These are phyloP conservation scores for Kwoniella europaea DNA, from an alignment of 768 basidiomycete genomes.

Conservation along the genomic window DNA sequence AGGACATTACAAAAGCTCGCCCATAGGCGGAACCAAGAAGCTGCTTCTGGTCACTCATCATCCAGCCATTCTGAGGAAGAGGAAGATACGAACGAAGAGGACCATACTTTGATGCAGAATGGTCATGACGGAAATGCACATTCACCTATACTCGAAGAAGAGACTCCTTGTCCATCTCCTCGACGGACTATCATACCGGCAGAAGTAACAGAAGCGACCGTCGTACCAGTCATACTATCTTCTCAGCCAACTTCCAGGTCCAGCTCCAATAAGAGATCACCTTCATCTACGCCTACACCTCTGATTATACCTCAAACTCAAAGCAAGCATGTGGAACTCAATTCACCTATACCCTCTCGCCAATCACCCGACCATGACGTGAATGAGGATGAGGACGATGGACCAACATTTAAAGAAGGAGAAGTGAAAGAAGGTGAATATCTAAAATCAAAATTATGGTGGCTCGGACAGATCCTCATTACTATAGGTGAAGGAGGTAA, in stretches of 20 bases:
- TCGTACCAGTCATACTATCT: background rate
- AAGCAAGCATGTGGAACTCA: background rate
- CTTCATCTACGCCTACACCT: background rate
- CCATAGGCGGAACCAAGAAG: slow-evolving; percentile 65
- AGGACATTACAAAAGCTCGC: slow-evolving; percentile 88
- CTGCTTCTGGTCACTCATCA: slow-evolving; percentile 3
- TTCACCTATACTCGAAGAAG: slow-evolving; percentile 21
- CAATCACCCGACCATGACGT: background rate
- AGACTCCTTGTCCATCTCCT: slow-evolving; percentile 4
- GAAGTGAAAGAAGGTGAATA: slow-evolving; percentile 63
- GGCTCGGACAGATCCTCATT: slow-evolving; percentile 86
- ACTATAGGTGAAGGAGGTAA: slow-evolving; percentile 89
- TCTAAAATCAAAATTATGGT: slow-evolving; percentile 86
- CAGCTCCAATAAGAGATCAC: background rate
- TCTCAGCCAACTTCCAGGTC: background rate
- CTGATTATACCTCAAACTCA: background rate
- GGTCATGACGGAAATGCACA: slow-evolving; percentile 6
- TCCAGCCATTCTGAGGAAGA: background rate
- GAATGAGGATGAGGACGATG: slow-evolving; percentile 17
- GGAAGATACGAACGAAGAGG: background rate
- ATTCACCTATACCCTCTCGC: background rate
- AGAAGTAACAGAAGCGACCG: background rate
- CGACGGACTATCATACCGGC: background rate
- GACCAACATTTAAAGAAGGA: background rate
- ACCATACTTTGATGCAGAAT: background rate